Evolutionary conservation across 331 rosid genomes (phyloP), one percentile per base, ranked within the genome.

Genomic region (Rosa hybrid): DNA sequence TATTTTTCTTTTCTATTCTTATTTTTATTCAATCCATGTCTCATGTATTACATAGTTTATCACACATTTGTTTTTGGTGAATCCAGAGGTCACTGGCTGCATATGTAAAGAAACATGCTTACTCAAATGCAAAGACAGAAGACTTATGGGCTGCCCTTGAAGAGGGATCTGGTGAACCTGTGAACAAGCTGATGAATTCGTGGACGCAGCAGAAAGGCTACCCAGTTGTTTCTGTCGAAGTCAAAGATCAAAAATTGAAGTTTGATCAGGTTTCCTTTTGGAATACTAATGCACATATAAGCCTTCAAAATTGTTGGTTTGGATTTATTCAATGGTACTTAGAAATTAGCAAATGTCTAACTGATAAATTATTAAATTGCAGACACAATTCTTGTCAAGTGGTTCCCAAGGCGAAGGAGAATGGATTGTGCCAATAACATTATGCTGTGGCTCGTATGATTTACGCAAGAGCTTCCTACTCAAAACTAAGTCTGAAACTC

Each of bases 121-220:
- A 51, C 78, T 88, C 91, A 77, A 88, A 86, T 82, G 85, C 91
- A 5, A 88, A 82, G 86, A 84, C 89, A 20, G 86, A 79, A 84
- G 85, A 88, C 74, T 85, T 88, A 54, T 86, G 89, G 89, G 91
- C 89, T 69, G 83, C 88, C n/a, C 85, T 88, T 79, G 89, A 88
- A 78, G 91, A 88, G 76, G 91, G 89, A 67, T 85, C 89, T 8
- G 88, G 89, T 69, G 89, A 86, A 68, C 88, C 88, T 68, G 88
- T 88, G 72, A 88, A 62, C 77, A 88, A 75, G 39, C 83, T 88
- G 49, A 86, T 88, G 91, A 81, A 83, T 86, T 81, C 89, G 34
- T 88, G 91, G 91, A 88, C 91, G 39, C 84, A 88, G 84, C 89
- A 85, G 75, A 83, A 83, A 71, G 89, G 91, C 74, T 88, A 84